Conservation (phyloP, 2,329 filamentous ascomycete species). For the Cordyceps farinosa region DNA sequence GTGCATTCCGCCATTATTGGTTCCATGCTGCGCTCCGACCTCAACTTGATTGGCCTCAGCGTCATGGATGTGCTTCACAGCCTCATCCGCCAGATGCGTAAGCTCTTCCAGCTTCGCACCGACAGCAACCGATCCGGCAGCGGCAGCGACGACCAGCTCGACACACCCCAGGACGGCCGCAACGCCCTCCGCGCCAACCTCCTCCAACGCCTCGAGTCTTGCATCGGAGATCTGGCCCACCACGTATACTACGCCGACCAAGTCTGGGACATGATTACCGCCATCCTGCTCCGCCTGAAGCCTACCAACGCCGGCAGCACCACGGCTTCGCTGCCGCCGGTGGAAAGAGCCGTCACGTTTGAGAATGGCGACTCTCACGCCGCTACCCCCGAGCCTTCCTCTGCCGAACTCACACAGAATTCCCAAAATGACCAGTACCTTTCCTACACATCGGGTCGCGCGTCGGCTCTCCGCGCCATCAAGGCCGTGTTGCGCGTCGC, state of each 20-base stretch:
- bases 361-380: constrained; percentile 35
- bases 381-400: constrained; percentile 30
- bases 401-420: constrained; percentile 39
- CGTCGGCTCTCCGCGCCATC: constrained; percentile 70
- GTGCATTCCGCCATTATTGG: constrained; percentile 75
- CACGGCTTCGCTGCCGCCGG: constrained; percentile 40
- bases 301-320: constrained; percentile 49
- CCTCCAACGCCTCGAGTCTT: constrained; percentile 68
- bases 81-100: constrained; percentile 77
- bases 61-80: constrained; percentile 92
- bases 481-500: constrained; percentile 80
- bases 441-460: constrained; percentile 51
- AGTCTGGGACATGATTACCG: constrained; percentile 87
- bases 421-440: constrained; percentile 50
- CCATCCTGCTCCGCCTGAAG: constrained; percentile 74
- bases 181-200: constrained; percentile 58
- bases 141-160: constrained; percentile 33
- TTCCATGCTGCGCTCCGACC: constrained; percentile 77
- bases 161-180: constrained; percentile 32
- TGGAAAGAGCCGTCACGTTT: constrained; percentile 43
- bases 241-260: constrained; percentile 98
- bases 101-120: constrained; percentile 64
- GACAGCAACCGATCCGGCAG: constrained; percentile 31
- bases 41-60: constrained; percentile 92
- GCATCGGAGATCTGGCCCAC: constrained; percentile 85